Base-by-base conservation (phyloP, 2,329 filamentous ascomycete species). In the Apiospora phragmitis region DNA sequence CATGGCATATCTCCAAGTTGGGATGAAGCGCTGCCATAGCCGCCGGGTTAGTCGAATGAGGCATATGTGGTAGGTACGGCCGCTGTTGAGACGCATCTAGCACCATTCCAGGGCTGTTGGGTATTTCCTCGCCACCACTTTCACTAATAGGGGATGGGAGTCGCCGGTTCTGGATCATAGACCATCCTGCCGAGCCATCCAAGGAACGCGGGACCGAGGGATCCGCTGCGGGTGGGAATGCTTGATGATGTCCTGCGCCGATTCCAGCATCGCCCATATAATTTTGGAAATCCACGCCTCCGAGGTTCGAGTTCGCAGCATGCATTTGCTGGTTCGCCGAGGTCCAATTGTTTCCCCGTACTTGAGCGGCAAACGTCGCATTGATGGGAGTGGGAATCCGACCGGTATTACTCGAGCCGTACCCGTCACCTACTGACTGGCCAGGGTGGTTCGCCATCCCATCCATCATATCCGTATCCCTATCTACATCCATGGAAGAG, bases 131-230 rank as follows among this genome's bases (percentile, higher is more conserved):
- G 24, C 81, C 82, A 43, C 83, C 83, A 71, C 78, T 82, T 73
- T 90, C 88, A 69, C 87, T 89, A 68, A 90, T 90, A n/a, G 88
- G 88, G 5, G 88, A 90, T 2, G 88, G 88, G 1, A 89, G 80
- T 21, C 86, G 84, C 35, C 87, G 83, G 72, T 85, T 87, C 72
- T 89, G 86, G 18, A 86, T 80, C 71, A 85, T 80, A 65, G 83
- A 84, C 88, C 88, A 90, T 70, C 87, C 85, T 9, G 79, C 79
- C 12, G 79, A 75, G 69, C 79, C 80, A 35, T 82, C 82, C 73
- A 88, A 81, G 1, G 83, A 86, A 35, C 86, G 83, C n/a, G 87
- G 87, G 5, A 88, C 79, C 29, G 81, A 83, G 21, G 83, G 80
- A 70, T 85, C 82, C 21, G 82, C 80, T 38, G 75, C 71, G 1